A percentile compares a stretch with the other conserved stretches of the same genome.
phyloP scores from a whole-genome alignment of 116 monocot genomes.

The Thalassia testudinum region DNA sequence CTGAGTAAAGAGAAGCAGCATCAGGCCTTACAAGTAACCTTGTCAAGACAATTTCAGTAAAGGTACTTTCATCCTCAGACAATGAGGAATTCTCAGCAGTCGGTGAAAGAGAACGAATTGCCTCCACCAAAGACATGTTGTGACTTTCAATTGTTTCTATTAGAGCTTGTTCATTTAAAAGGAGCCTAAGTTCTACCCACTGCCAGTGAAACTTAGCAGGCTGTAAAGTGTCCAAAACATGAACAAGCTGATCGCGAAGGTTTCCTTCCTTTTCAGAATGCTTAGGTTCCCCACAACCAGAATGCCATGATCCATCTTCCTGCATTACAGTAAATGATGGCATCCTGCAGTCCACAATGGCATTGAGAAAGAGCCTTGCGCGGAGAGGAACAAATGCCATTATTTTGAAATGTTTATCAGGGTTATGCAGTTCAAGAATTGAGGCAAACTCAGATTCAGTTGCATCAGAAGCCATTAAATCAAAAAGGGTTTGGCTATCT shows the following conservation, averaged over 20 bases:
- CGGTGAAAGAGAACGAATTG: slow-evolving; percentile 67
- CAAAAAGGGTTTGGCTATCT: slow-evolving; percentile 47
- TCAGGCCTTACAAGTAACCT: slow-evolving; percentile 94
- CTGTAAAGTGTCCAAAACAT: slow-evolving; percentile 81
- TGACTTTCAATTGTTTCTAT: slow-evolving; percentile 65
- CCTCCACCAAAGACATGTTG: slow-evolving; percentile 67
- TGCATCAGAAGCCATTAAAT: slow-evolving; percentile 54
- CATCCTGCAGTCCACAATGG: slow-evolving; percentile 77
- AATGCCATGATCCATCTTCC: slow-evolving; percentile 60
- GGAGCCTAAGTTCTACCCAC: slow-evolving; percentile 91
- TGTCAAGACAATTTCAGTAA: slow-evolving; percentile 76
- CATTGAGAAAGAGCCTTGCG: slow-evolving; percentile 74
- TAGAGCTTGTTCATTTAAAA: slow-evolving; percentile 89
- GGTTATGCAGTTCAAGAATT: slow-evolving; percentile 66
- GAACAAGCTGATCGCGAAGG: slow-evolving; percentile 62
- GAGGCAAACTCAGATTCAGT: slow-evolving; percentile 84
- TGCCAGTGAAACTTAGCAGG: slow-evolving; percentile 99
- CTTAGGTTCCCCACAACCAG: slow-evolving; percentile 29
- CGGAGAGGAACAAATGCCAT: slow-evolving; percentile 87
- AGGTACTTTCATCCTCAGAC: slow-evolving; percentile 82
- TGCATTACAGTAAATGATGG: slow-evolving; percentile 40
- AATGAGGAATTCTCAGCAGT: slow-evolving; percentile 53
- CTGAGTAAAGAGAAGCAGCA: slow-evolving; percentile 93
- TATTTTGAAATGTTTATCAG: slow-evolving; percentile 62
- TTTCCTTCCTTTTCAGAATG: slow-evolving; percentile 51